These are phyloP conservation scores for Pseudozyma thailandica DNA, from an alignment of 1,284 basidiomycete species.

Conservation along the genomic window DNA sequence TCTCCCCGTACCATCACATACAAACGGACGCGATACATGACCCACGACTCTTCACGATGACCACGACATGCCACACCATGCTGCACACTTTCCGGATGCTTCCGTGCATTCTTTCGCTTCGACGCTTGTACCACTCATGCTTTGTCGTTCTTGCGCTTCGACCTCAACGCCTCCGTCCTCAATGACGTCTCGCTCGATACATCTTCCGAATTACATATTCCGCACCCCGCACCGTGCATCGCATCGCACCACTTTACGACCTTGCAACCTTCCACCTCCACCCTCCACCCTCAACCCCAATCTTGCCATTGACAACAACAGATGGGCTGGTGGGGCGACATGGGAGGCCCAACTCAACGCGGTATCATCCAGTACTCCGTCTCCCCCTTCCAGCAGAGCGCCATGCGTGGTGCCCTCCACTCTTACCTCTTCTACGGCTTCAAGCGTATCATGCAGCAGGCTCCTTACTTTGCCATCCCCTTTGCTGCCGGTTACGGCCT, in stretches of 20 bases:
- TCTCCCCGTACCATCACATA: not conserved
- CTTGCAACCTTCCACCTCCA: not conserved
- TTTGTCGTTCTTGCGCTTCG: no score
- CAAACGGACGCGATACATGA: not conserved
- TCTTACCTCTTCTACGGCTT: constrained; percentile 66
- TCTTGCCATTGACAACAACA: constrained; percentile 13
- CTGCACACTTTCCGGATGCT: no score
- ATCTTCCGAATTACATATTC: no score
- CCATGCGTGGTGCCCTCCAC: constrained; percentile 63
- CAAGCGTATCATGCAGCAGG: constrained; percentile 64
- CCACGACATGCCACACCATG: no score
- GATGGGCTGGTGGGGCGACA: constrained; percentile 68
- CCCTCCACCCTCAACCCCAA: no score
- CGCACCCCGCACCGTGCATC: no score
- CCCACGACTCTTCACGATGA: no score
- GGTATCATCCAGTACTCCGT: constrained; percentile 64
- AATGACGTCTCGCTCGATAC: no score
- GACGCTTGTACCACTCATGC: not conserved
- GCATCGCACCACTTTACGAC: not conserved
- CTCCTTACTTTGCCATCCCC: constrained; percentile 65
- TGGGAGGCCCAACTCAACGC: constrained; percentile 64
- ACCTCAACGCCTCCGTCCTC: no score
- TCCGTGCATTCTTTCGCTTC: not conserved
- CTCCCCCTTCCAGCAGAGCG: constrained; percentile 65
- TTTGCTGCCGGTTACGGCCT: constrained; percentile 64